Percentiles rank a stretch among this genome's conserved stretches.
Evolutionary conservation across 106 monocot species (phyloP).

Genomic region (Agapanthus africanus): DNA sequence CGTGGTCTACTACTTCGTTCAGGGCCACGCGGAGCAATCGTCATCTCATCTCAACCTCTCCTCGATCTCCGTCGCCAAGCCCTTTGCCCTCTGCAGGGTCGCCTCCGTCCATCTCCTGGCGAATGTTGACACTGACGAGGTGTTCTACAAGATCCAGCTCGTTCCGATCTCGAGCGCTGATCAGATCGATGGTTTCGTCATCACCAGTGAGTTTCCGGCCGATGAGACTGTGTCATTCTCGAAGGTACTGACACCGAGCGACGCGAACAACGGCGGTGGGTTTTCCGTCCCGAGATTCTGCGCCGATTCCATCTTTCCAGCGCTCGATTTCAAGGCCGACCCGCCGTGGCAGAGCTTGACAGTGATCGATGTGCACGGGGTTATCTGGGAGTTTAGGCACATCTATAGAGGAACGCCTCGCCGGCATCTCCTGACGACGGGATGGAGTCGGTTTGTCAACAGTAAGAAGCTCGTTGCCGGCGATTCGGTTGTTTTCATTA

Average conservation of each 20-base stretch:
- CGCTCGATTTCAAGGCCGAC: conserved; percentile 18
- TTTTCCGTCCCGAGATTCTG: conserved; percentile 59
- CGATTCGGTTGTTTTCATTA: conserved; percentile 47
- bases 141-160: conserved; percentile 18
- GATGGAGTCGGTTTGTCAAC: conserved; percentile 62
- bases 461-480: conserved; percentile 55
- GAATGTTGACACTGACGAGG: conserved; percentile 31
- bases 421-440: conserved; percentile 59
- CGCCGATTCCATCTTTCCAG: conserved; percentile 43
- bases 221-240: conserved; percentile 3
- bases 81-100: conserved; percentile 18
- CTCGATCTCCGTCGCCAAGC: background rate
- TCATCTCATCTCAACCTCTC: conserved; percentile 16
- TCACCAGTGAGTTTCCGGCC: background rate
- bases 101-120: conserved; percentile 18
- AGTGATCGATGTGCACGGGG: conserved; percentile 34
- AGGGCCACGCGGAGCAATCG: conserved; percentile 47
- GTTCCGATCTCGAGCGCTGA: background rate
- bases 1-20: conserved; percentile 40
- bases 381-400: conserved; percentile 42
- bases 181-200: background rate
- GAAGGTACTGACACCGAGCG: conserved; percentile 49
- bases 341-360: conserved; percentile 35
- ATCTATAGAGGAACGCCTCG: conserved; percentile 55
- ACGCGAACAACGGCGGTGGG: conserved; percentile 63